phyloP scores from a whole-genome alignment of 257 asterid genomes.

The Jacaranda copaia region DNA sequence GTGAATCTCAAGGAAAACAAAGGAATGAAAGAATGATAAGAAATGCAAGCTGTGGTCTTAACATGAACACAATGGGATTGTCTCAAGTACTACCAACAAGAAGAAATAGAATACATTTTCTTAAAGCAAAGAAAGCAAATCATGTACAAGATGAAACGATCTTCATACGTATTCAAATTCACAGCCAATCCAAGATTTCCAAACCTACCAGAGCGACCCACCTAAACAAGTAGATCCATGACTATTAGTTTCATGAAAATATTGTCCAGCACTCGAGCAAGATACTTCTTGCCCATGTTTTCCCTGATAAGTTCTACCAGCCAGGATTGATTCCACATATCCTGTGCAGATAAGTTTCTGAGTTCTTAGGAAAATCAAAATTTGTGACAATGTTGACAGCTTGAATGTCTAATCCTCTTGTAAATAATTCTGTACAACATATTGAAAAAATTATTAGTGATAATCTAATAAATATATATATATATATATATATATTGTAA shows the following conservation, averaged over 20 bases:
- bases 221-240: slow-evolving; percentile 38
- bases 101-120: not conserved
- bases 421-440: slow-evolving; percentile 54
- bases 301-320: not conserved
- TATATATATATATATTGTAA: not conserved
- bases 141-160: slow-evolving; percentile 57
- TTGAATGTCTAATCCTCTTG: slow-evolving; percentile 64
- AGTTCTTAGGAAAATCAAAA: slow-evolving; percentile 62
- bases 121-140: not conserved
- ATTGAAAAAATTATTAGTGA: not conserved
- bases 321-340: slow-evolving; percentile 35
- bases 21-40: not conserved
- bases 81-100: not conserved
- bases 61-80: not conserved
- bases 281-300: slow-evolving; percentile 2
- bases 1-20: not conserved
- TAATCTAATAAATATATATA: not conserved
- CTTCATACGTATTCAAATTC: slow-evolving; percentile 54
- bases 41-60: not conserved
- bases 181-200: slow-evolving; percentile 63
- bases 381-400: slow-evolving; percentile 62
- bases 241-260: slow-evolving; percentile 2
- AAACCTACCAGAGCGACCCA: slow-evolving; percentile 62
- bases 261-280: not conserved
- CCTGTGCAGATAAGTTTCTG: slow-evolving; percentile 66